phyloP scores from a whole-genome alignment of 139 green algal genomes.

The Chlamydomonas eustigma region DNA sequence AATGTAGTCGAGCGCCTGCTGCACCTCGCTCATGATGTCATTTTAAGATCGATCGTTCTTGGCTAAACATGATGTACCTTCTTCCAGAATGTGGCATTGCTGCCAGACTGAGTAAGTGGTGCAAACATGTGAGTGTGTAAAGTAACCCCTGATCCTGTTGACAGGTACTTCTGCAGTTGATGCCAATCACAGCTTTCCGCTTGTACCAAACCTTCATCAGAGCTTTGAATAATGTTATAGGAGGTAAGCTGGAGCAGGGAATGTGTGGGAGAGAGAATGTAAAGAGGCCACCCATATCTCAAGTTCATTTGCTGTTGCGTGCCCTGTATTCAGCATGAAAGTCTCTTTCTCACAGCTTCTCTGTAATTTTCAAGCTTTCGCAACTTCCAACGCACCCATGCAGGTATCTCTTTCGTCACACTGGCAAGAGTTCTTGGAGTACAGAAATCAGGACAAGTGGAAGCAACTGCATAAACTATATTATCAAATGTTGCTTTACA shows the following conservation, averaged over 20 bases:
- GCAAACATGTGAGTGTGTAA: too few relatives aligned
- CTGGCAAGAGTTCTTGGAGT: slow-evolving; percentile 82
- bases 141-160: too few relatives aligned
- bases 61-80: neutral
- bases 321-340: neutral
- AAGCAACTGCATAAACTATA: too few relatives aligned
- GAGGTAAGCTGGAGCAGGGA: slow-evolving; percentile 27
- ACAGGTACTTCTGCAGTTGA: slow-evolving; percentile 62
- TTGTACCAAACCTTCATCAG: slow-evolving; percentile 73
- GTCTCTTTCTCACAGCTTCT: neutral
- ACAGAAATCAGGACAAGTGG: slow-evolving; percentile 83
- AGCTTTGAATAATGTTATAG: slow-evolving; percentile 85
- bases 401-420: slow-evolving; percentile 81
- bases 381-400: neutral
- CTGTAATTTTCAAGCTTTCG: neutral
- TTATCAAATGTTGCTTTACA: too few relatives aligned
- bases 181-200: slow-evolving; percentile 72
- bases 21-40: neutral
- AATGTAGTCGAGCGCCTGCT: neutral
- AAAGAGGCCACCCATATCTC: too few relatives aligned
- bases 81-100: neutral
- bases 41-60: neutral
- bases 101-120: neutral
- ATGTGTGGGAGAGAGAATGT: neutral
- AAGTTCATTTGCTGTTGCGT: neutral